These are phyloP conservation scores for Blastobotrys arbuscula DNA, from an alignment of 1,139 yeast species.

Conservation along the genomic window DNA sequence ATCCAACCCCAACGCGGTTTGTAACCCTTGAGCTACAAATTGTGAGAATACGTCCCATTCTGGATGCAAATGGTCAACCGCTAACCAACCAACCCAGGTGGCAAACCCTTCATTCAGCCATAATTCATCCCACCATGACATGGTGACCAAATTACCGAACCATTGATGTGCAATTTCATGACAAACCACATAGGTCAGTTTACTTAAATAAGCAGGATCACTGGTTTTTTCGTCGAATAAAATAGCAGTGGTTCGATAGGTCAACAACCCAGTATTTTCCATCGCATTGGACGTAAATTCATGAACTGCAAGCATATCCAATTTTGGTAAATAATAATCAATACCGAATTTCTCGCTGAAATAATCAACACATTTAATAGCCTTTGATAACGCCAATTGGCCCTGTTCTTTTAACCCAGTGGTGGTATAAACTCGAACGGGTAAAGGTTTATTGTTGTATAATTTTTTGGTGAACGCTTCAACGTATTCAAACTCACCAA, in stretches of 20 bases:
- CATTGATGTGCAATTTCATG: constrained; percentile 93
- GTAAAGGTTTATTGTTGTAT: constrained; percentile 50
- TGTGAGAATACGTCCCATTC: constrained; percentile 84
- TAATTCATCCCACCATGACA: constrained; percentile 94
- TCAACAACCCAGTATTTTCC: constrained; percentile 89
- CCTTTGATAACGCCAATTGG: constrained; percentile 60
- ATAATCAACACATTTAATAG: constrained; percentile 69
- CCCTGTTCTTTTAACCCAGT: constrained; percentile 66
- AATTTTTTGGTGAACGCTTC: constrained; percentile 42
- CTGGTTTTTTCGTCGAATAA: constrained; percentile 62
- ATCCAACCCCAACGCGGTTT: constrained; percentile 65
- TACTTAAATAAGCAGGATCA: constrained; percentile 61
- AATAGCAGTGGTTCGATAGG: constrained; percentile 75
- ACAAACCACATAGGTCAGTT: constrained; percentile 82
- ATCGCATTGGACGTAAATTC: constrained; percentile 83
- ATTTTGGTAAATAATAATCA: constrained; percentile 73
- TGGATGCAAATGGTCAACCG: constrained; percentile 70
- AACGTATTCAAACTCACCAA: constrained; percentile 69
- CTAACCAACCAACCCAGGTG: constrained; percentile 83
- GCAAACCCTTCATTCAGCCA: constrained; percentile 94
- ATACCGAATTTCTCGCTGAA: constrained; percentile 67
- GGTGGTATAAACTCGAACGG: constrained; percentile 77
- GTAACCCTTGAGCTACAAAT: constrained; percentile 63
- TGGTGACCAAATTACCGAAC: constrained; percentile 88
- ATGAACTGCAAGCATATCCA: constrained; percentile 79